Evolutionary conservation across 2,329 filamentous ascomycete genomes (phyloP).

Genomic region (Aspergillus pseudotamarii): DNA sequence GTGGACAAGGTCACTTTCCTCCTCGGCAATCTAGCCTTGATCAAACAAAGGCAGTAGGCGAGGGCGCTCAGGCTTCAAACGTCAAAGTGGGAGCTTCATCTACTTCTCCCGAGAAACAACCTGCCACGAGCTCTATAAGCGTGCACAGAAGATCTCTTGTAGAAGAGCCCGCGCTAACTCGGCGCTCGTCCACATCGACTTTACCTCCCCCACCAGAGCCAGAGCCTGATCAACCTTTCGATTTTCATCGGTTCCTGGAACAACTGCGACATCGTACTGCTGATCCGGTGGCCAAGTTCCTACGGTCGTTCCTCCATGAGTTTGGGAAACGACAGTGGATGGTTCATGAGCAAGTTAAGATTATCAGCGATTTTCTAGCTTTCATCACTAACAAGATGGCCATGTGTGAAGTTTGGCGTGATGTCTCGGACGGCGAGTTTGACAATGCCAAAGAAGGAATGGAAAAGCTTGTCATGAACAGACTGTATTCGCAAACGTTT

Average conservation of each 20-base stretch:
- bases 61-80: constrained; percentile 29
- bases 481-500: constrained; percentile 93
- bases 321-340: constrained; percentile 99
- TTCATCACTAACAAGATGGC: constrained; percentile 99
- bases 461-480: constrained; percentile 99
- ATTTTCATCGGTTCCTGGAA: constrained; percentile 96
- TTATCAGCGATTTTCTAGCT: constrained; percentile 91
- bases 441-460: constrained; percentile 98
- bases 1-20: constrained; percentile 69
- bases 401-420: constrained; percentile 92
- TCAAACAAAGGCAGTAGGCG: constrained; percentile 55
- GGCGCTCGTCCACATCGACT: constrained; percentile 40
- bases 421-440: constrained; percentile 94
- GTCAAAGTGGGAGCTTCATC: constrained; percentile 18
- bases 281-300: constrained; percentile 94
- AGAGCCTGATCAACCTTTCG: constrained; percentile 85
- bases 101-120: constrained; percentile 24
- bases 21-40: constrained; percentile 86
- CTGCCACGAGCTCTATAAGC: constrained; percentile 29
- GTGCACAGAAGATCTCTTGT: constrained; percentile 25
- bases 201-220: constrained; percentile 71
- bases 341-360: constrained; percentile 99
- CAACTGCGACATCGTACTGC: constrained; percentile 94
- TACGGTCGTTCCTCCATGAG: constrained; percentile 90
- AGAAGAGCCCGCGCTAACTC: constrained; percentile 31